Base-by-base conservation (phyloP, 208 protist genomes). In the Lotmaria passim region DNA sequence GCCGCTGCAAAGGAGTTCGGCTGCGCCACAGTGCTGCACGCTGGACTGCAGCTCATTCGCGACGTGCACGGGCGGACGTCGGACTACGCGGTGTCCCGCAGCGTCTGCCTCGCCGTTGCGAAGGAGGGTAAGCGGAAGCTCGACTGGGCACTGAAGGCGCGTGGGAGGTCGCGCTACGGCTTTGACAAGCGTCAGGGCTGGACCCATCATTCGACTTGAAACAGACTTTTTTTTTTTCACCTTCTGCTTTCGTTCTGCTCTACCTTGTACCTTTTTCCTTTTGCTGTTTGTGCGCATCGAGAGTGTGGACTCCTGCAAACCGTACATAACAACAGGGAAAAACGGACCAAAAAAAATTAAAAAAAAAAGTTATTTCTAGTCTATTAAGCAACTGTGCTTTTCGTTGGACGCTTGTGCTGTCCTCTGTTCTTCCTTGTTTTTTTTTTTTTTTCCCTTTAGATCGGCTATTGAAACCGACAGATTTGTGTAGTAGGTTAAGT, bases 1-100 rank as follows among this genome's bases (percentile, higher is more conserved):
- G 2, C 23, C 8, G 55, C 36, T 14, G 72, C 71, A 3, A 26
- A 26, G 10, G 81, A 90, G 46, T 90, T 90, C 46, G 84, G 72
- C 15, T 43, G 64, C 31, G 24, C 38, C 8, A 44, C 21, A 15
- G 62, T 55, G 6, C 43, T 75, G 12, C 26, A 69, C 19, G 58
- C 70, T 6, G 70, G 31, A 17, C 36, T 75, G 30, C 21, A 43
- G 26, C 52, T 75, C 24, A 38, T 1, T n/a, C 7, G 23, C 15
- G 26, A 66, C 3, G 38, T 36, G 19, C n/a, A 36, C 2, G 23
- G 24, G 10, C 23, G 50, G 10, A 48, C 4, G 12, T 11, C 1
- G 7, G 12, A 21, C 3, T 38, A 56, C 30, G 38, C 5, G 19
- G 21, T 68, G 31, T 48, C 48, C 4, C 62, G 62, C n/a, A 3